These are phyloP conservation scores for Nematocida displodere DNA, from an alignment of 371 early-diverging fungal species.

Conservation along the genomic window DNA sequence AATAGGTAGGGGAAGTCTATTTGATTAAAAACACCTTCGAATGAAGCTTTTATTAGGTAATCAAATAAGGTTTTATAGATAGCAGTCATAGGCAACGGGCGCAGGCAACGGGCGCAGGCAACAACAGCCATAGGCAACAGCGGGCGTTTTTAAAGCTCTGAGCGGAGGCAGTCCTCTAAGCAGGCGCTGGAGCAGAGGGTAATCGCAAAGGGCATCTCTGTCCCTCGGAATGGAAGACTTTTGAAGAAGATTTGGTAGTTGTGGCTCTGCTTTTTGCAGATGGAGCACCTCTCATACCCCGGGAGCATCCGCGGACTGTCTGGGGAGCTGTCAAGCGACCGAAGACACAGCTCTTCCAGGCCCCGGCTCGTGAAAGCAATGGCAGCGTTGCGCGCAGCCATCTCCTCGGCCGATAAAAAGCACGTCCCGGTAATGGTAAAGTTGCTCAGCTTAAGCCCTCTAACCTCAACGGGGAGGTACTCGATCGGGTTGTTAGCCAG, in stretches of 20 bases:
- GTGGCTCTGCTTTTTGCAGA: background rate
- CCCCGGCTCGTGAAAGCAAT: background rate
- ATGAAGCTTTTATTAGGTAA: too few relatives aligned
- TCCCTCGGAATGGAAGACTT: background rate
- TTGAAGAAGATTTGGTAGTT: conserved; percentile 4
- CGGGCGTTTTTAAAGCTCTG: too few relatives aligned
- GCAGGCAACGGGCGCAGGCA: too few relatives aligned
- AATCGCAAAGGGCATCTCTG: conserved; percentile 5
- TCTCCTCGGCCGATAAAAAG: conserved; percentile 22
- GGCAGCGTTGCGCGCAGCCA: background rate
- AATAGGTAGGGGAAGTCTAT: too few relatives aligned
- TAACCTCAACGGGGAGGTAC: conserved; percentile 38
- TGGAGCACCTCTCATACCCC: background rate
- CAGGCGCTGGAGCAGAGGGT: conserved; percentile 23
- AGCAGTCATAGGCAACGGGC: too few relatives aligned
- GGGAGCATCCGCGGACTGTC: background rate
- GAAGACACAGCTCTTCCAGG: conserved; percentile 36
- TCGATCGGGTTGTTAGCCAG: conserved; percentile 47
- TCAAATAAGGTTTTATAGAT: too few relatives aligned
- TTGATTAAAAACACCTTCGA: too few relatives aligned
- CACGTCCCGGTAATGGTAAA: conserved; percentile 18
- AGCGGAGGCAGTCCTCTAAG: conserved; percentile 12
- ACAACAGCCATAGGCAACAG: too few relatives aligned
- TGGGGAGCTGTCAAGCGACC: background rate
- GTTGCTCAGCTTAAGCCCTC: background rate